Evolutionary conservation across 441 rosid genomes (phyloP), one percentile per base, ranked within the genome.

Genomic region (Erysimum pusillum): DNA sequence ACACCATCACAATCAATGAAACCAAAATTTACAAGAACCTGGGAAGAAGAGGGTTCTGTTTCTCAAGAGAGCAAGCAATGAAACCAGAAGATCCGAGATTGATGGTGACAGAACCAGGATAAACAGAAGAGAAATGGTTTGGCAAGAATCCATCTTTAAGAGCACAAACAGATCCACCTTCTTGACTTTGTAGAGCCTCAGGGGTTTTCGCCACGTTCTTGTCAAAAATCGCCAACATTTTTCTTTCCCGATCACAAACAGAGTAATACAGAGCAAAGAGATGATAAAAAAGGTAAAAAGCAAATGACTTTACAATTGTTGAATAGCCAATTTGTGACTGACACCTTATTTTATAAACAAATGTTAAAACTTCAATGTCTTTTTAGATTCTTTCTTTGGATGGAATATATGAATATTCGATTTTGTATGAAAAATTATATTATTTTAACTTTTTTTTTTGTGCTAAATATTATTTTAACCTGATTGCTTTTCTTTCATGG

Each of bases 161-260:
- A 17, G 98, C 92, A 42, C 81, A 73, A 12, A 69, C 81, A 0
- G 88, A 52, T 57, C 76, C 89, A 13, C 91, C 60, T 25, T 85
- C 83, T 5, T 88, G 88, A 80, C 83, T 86, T 81, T 76, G 85
- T 6, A 96, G 85, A 20, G 89, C 98, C 65, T 89, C 94, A 0
- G 99, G 99, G 76, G 87, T 80, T 79, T 91, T 91, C 0, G 93
- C 98, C 75, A 91, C 94, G 54, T 90, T 81, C 56, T 88, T 93
- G 61, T 93, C 94, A 69, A 96, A 93, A 38, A 96, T 88, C 8
- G 98, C 99, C 75, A 96, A 53, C 99, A 93, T 93, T 81, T 38
- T n/a, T 44, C 54, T 69, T 36, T n/a, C 64, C 20, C 35, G 62
- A 68, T 62, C 48, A 73, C 48, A 73, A 42, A 60, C 51, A 34